phyloP scores from a whole-genome alignment of 768 basidiomycete genomes.

The Gloeophyllum trabeum region DNA sequence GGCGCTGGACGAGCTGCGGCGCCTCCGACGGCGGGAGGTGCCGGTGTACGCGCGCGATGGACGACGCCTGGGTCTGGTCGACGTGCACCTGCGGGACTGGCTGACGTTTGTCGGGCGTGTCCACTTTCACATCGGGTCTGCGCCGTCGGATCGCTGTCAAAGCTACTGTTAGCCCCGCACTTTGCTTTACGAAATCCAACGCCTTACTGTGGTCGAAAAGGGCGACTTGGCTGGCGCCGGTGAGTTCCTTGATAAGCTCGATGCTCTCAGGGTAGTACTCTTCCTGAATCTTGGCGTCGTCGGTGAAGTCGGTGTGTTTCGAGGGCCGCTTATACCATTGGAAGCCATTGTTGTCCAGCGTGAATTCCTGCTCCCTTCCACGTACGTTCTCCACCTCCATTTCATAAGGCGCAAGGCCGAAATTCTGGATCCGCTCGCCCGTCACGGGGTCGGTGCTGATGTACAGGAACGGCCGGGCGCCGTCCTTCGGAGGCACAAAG shows the following conservation, averaged over 20 bases:
- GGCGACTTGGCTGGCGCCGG: slow-evolving; percentile 49
- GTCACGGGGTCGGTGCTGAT: slow-evolving; percentile 15
- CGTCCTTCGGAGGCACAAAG: slow-evolving; percentile 15
- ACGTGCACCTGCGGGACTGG: slow-evolving; percentile 31
- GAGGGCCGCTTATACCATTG: slow-evolving; percentile 28
- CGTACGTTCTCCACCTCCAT: slow-evolving; percentile 41
- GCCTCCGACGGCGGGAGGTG: slow-evolving; percentile 31
- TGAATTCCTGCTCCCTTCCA: slow-evolving; percentile 30
- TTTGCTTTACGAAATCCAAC: too few species aligned
- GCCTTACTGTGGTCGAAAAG: slow-evolving; percentile 58
- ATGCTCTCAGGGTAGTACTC: slow-evolving; percentile 55
- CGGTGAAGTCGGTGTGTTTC: slow-evolving; percentile 33
- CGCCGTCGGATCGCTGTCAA: slow-evolving; percentile 30
- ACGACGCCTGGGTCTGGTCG: slow-evolving; percentile 31
- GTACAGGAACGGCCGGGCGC: slow-evolving; percentile 14
- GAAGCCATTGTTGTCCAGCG: slow-evolving; percentile 42
- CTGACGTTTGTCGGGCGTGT: slow-evolving; percentile 28
- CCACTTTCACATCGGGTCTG: slow-evolving; percentile 22
- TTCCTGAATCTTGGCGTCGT: slow-evolving; percentile 37
- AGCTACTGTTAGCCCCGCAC: not conserved
- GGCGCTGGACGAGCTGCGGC: slow-evolving; percentile 23
- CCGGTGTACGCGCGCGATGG: slow-evolving; percentile 28
- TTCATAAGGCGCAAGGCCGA: slow-evolving; percentile 14
- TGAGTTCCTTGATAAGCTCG: slow-evolving; percentile 44
- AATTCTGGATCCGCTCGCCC: slow-evolving; percentile 26